Evolutionary conservation across 345 rosid species (phyloP), one percentile per base, ranked within the genome.

Genomic region (Garcia nutans): DNA sequence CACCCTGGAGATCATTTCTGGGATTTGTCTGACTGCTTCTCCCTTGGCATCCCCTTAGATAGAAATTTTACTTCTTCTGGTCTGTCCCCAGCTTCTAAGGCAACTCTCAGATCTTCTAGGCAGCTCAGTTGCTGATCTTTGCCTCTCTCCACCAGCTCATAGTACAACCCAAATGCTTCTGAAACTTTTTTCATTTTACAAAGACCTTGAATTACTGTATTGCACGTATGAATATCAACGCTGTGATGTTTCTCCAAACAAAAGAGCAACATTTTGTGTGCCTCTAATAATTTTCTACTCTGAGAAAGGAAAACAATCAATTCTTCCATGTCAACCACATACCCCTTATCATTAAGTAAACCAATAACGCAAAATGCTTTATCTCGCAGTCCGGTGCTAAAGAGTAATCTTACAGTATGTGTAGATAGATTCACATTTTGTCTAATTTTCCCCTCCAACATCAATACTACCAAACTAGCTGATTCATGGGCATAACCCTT

Each of bases 151-250:
- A 86, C 91, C 80, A 92, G 76, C 74, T 87, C 90, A 55, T 85
- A 85, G 76, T 85, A 90, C 86, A 92, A 83, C 62, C 77, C 68
- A 82, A 90, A 92, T 72, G 96, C 97, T n/a, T n/a, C n/a, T n/a
- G n/a, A n/a, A n/a, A n/a, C n/a, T n/a, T n/a, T n/a, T n/a, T n/a
- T n/a, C n/a, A n/a, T n/a, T n/a, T n/a, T n/a, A n/a, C n/a, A n/a
- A n/a, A n/a, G 93, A 78, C 88, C 91, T 81, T 84, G 84, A 60
- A 92, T 80, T 57, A 92, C 86, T 8, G 50, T 73, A 68, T 84
- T 71, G 78, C 89, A 90, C 57, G 78, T 63, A 56, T 81, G 77
- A 49, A 77, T 71, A 70, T 84, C 84, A 64, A 88, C 76, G 64
- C 61, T 78, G 67, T 85, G 85, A 81, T 86, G 68, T 82, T 85